Evolutionary conservation across 2,329 filamentous ascomycete genomes (phyloP).

Genomic region (Aureobasidium musti): DNA sequence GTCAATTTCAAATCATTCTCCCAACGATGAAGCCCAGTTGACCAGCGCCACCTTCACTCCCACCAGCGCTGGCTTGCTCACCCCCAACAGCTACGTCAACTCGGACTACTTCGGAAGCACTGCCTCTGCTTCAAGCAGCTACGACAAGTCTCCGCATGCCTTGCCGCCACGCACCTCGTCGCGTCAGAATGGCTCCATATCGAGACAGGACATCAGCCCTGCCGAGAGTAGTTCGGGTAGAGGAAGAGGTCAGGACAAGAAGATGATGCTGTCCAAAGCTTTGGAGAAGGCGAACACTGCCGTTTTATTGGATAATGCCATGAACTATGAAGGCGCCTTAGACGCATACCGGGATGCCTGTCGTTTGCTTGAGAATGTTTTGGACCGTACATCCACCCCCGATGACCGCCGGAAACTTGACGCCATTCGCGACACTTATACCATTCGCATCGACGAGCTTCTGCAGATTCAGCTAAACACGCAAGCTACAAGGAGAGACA

Average conservation of each 20-base stretch:
- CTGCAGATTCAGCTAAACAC: constrained; percentile 63
- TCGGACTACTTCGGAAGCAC: constrained; percentile 40
- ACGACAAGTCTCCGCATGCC: constrained; percentile 35
- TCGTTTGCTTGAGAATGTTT: constrained; percentile 80
- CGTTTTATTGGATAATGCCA: constrained; percentile 91
- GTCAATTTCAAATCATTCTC: constrained; percentile 13
- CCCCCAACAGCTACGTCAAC: constrained; percentile 38
- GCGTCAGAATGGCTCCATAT: constrained; percentile 30
- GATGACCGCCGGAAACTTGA: constrained; percentile 90
- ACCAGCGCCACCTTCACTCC: constrained; percentile 30
- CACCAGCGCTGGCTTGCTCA: constrained; percentile 37
- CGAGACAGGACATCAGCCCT: constrained; percentile 29
- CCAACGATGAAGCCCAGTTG: constrained; percentile 11
- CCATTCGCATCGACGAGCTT: constrained; percentile 83
- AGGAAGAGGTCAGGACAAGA: constrained; percentile 60
- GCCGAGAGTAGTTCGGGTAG: constrained; percentile 10
- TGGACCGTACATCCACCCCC: constrained; percentile 77
- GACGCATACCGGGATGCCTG: constrained; percentile 92
- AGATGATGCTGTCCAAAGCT: constrained; percentile 94
- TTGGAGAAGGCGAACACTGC: constrained; percentile 95
- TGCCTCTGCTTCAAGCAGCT: constrained; percentile 31
- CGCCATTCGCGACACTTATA: constrained; percentile 89
- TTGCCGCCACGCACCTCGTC: constrained; percentile 35
- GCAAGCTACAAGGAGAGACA: constrained; percentile 54
- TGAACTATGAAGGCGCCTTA: constrained; percentile 89